These are phyloP conservation scores for Athelia sp. DNA, from an alignment of 1,284 basidiomycete species.

Conservation along the genomic window DNA sequence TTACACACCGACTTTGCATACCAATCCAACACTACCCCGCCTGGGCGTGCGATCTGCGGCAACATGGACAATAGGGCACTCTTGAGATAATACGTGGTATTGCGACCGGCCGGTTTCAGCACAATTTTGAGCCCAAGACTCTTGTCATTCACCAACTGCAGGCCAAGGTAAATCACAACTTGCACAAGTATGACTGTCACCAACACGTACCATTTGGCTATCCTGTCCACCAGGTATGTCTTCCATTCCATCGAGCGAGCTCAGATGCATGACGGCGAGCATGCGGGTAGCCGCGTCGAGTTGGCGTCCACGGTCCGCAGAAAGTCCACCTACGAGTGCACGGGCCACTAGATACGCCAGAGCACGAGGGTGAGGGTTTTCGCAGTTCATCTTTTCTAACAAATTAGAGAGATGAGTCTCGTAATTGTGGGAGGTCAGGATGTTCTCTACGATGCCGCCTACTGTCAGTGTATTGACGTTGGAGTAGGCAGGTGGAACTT, in stretches of 20 bases:
- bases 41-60: slow-evolving; percentile 42
- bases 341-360: slow-evolving; percentile 58
- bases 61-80: slow-evolving; percentile 46
- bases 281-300: slow-evolving; percentile 47
- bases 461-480: background rate
- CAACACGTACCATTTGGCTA: slow-evolving; percentile 1
- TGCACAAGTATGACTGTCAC: slow-evolving; percentile 2
- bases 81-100: slow-evolving; percentile 51
- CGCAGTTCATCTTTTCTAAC: slow-evolving; percentile 42
- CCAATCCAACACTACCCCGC: slow-evolving; percentile 40
- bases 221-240: slow-evolving; percentile 26
- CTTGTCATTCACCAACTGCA: slow-evolving; percentile 37
- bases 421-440: slow-evolving; percentile 44
- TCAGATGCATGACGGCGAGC: slow-evolving; percentile 40
- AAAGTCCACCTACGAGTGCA: slow-evolving; percentile 46
- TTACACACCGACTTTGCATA: slow-evolving; percentile 24
- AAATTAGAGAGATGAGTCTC: slow-evolving; percentile 35
- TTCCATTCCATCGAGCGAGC: slow-evolving; percentile 38
- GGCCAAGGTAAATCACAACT: background rate
- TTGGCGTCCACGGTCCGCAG: slow-evolving; percentile 44
- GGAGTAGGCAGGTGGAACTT: slow-evolving; percentile 18
- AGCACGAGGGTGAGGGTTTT: slow-evolving; percentile 46
- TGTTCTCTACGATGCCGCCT: slow-evolving; percentile 45
- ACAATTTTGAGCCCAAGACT: slow-evolving; percentile 43
- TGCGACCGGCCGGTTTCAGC: slow-evolving; percentile 54